phyloP scores from a whole-genome alignment of 2,329 filamentous ascomycete genomes.

The Penicillium sp. region DNA sequence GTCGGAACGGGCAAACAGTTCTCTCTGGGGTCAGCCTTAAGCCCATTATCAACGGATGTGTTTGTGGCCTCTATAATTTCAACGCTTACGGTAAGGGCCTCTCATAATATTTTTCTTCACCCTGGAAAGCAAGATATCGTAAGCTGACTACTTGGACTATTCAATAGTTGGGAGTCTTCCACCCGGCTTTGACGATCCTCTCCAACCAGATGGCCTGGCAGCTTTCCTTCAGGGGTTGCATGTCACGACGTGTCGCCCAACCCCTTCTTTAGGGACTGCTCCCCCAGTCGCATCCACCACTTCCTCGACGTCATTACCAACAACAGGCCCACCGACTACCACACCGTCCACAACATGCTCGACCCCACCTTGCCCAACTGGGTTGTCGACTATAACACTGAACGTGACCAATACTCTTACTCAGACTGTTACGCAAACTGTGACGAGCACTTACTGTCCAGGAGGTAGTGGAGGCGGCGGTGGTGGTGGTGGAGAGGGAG shows the following conservation, averaged over 20 bases:
- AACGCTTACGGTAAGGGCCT: conserved; percentile 38
- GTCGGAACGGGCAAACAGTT: conserved; percentile 37
- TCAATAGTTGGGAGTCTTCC: conserved; percentile 26
- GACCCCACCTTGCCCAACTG: not conserved
- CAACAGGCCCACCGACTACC: not conserved
- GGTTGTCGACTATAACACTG: conserved; percentile 1
- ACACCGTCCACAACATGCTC: not conserved
- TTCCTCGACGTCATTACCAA: conserved; percentile 1
- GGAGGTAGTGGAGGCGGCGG: conserved; percentile 3
- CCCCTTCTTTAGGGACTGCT: conserved; percentile 23
- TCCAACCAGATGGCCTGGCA: conserved; percentile 21
- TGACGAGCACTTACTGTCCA: not conserved
- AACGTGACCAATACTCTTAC: conserved; percentile 8
- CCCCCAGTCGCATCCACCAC: conserved; percentile 9
- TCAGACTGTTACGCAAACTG: not conserved
- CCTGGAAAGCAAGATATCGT: not conserved
- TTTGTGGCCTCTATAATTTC: conserved; percentile 39
- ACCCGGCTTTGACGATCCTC: conserved; percentile 14
- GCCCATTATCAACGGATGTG: conserved; percentile 18
- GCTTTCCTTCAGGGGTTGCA: conserved; percentile 23
- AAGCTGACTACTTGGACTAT: not conserved
- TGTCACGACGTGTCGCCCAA: conserved; percentile 21
- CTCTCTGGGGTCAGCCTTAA: conserved; percentile 21
- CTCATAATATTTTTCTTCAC: not conserved
- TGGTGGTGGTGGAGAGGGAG: not conserved